Conservation (phyloP, 176 grass and related monocot genomes). For the Musa troglodytarum region DNA sequence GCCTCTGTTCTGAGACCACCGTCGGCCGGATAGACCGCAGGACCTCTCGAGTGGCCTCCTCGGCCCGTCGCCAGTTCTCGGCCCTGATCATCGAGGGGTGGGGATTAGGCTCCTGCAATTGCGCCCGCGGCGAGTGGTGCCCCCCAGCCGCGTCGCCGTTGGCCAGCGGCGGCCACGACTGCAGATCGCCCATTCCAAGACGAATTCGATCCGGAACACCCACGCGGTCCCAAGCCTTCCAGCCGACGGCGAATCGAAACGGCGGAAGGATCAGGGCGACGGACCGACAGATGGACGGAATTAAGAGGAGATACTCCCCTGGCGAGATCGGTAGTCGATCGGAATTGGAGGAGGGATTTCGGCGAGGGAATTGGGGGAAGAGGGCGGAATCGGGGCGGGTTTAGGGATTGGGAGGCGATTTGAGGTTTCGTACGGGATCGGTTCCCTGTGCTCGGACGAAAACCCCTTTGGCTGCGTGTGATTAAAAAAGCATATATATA, state of each 20-base stretch:
- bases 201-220: not conserved
- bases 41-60: constrained; percentile 49
- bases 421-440: not conserved
- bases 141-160: constrained; percentile 20
- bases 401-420: not conserved
- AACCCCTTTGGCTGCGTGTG: not conserved
- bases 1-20: constrained; percentile 44
- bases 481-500: not conserved
- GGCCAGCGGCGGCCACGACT: constrained; percentile 31
- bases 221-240: not conserved
- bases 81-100: constrained; percentile 42
- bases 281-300: not conserved
- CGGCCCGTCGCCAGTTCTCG: constrained; percentile 43
- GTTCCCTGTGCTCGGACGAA: not conserved
- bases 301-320: not conserved
- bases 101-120: constrained; percentile 27
- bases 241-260: not conserved
- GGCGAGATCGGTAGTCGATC: not conserved
- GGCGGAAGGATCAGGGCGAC: not conserved
- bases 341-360: not conserved
- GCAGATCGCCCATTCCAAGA: constrained; percentile 57
- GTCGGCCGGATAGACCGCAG: constrained; percentile 61
- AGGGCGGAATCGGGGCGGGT: not conserved
- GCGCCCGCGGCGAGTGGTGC: constrained; percentile 9
- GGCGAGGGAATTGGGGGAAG: not conserved